Conservation (phyloP, 768 basidiomycete genomes). For the Amylocystis lapponica region DNA sequence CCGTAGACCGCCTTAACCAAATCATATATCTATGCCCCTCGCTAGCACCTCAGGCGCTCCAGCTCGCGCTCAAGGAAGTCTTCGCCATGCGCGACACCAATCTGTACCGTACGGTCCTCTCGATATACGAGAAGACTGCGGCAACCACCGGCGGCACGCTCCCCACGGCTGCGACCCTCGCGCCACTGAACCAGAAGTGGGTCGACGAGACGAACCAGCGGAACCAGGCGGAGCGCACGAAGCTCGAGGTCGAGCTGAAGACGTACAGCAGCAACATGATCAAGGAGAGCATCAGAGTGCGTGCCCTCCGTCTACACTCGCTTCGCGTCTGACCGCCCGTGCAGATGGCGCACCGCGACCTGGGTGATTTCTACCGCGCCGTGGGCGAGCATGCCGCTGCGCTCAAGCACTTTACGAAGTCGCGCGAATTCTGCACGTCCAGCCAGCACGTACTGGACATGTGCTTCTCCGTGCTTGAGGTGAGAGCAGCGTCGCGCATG, state of each 20-base stretch:
- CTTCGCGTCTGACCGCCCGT: slow-evolving; percentile 1
- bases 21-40: slow-evolving; percentile 60
- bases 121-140: slow-evolving; percentile 48
- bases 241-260: slow-evolving; percentile 91
- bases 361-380: slow-evolving; percentile 73
- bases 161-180: slow-evolving; percentile 42
- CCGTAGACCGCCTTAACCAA: slow-evolving; percentile 61
- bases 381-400: slow-evolving; percentile 67
- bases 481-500: no score
- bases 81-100: slow-evolving; percentile 63
- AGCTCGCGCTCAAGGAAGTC: slow-evolving; percentile 59
- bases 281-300: slow-evolving; percentile 94
- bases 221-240: slow-evolving; percentile 71
- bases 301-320: slow-evolving; percentile 17
- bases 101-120: slow-evolving; percentile 45
- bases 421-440: slow-evolving; percentile 88
- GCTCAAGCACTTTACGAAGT: slow-evolving; percentile 83
- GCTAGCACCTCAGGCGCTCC: slow-evolving; percentile 68
- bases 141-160: slow-evolving; percentile 29
- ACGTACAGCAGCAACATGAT: slow-evolving; percentile 96
- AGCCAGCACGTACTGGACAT: slow-evolving; percentile 92
- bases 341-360: slow-evolving; percentile 90
- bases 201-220: slow-evolving; percentile 58
- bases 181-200: slow-evolving; percentile 64
- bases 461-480: slow-evolving; percentile 80